Base-by-base conservation (phyloP, 306 rosid species). In the Hippophae gyantsensis region DNA sequence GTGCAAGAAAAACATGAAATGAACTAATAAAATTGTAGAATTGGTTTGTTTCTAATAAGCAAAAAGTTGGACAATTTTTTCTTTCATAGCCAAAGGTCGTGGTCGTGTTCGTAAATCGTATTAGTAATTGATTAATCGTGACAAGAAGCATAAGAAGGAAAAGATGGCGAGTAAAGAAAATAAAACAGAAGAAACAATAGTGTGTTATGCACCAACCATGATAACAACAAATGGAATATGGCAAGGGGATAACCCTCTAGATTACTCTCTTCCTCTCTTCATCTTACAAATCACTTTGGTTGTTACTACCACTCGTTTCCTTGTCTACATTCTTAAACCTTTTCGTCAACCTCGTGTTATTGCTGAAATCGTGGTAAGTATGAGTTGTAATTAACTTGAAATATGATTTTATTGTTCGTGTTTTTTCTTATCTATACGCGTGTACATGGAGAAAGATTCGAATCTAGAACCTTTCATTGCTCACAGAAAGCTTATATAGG, bases 171-270 rank as follows among this genome's bases (percentile, higher is more conserved):
- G 53, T 62, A 27, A 0, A 4, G 13, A 0, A 4, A 78, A 66
- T 53, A 14, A 11, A 13, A 54, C 80, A 23, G 77, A 63, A 2
- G 81, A 64, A 0, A 60, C 74, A 1, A 85, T 85, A 42, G 82
- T 90, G 0, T 90, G 98, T 44, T 90, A 85, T 60, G 82, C 95
- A 7, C 98, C 98, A 3, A 79, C 84, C 26, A 83, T 87, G 98
- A 78, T 90, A 43, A 87, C 95, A 23, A 90, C 98, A 47, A 82
- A 90, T 64, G 96, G 98, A 13, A 64, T 90, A n/a, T 90, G 96
- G 96, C 95, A 85, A 69, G 98, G 98, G 6, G 96, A 90, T 46
- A 90, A 87, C 63, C 98, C 98, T 78, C 63, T 90, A 69, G 89
- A 87, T 69, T 90, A 79, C 68, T 90, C 98, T 74, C 86, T 90